Conservation (phyloP, 257 asterid species). For the Prunella vulgaris region DNA sequence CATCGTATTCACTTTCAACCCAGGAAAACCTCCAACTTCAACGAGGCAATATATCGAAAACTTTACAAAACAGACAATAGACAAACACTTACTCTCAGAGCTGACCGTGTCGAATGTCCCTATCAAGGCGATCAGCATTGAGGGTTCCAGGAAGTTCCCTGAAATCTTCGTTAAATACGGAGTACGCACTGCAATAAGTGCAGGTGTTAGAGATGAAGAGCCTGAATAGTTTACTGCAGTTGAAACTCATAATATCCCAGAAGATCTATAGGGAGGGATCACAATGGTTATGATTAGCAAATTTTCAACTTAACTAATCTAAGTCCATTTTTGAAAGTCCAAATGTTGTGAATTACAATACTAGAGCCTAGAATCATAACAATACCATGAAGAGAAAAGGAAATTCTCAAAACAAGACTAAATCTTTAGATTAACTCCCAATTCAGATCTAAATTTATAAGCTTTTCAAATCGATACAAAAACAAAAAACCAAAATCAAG, state of each 20-base stretch:
- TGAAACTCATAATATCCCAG: not conserved
- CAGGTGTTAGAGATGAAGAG: constrained; percentile 1
- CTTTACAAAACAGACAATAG: not conserved
- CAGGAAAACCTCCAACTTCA: no score
- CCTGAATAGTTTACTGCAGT: not conserved
- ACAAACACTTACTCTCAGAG: constrained; percentile 32
- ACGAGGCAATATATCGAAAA: not conserved
- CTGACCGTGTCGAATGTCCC: constrained; percentile 82
- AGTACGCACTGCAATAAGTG: constrained; percentile 74
- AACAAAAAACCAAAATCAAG: not conserved
- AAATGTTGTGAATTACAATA: not conserved
- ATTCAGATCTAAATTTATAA: not conserved
- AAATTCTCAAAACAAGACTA: not conserved
- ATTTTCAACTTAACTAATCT: not conserved
- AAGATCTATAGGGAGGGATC: not conserved
- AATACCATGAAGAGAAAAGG: not conserved
- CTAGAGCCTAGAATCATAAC: not conserved
- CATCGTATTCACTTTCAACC: no score
- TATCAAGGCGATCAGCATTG: constrained; percentile 83
- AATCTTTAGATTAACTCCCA: not conserved
- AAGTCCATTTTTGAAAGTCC: not conserved
- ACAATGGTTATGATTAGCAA: not conserved
- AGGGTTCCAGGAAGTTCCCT: constrained; percentile 94
- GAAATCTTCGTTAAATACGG: constrained; percentile 85
- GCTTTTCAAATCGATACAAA: not conserved